Percentiles rank a stretch among this genome's conserved stretches.
Conservation (phyloP, 768 basidiomycete genomes). For the Scleroderma bovista region DNA sequence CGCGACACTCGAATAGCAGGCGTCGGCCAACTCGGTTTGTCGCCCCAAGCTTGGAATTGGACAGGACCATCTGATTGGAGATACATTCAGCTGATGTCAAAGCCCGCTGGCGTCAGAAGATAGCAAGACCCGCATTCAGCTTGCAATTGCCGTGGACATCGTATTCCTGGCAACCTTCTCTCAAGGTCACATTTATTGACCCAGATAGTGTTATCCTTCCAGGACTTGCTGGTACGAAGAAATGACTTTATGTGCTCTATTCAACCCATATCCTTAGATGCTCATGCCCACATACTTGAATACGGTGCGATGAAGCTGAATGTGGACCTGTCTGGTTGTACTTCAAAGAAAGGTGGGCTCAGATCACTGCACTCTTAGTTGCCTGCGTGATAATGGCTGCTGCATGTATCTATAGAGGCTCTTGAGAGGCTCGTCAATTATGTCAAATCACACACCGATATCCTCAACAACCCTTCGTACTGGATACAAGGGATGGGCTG, state of each 20-base stretch:
- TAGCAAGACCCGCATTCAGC: neutral
- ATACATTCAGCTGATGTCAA: conserved; percentile 17
- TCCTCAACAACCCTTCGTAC: conserved; percentile 42
- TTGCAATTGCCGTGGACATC: conserved; percentile 21
- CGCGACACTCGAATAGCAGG: conserved; percentile 41
- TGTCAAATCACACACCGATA: conserved; percentile 51
- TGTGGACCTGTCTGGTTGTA: conserved; percentile 54
- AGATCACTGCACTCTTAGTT: neutral
- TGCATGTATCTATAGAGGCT: conserved; percentile 49
- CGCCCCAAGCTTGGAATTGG: neutral
- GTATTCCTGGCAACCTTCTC: conserved; percentile 13
- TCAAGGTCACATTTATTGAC: conserved; percentile 21
- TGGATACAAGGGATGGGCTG: conserved; percentile 92
- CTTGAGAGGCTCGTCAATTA: conserved; percentile 54
- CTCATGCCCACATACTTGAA: conserved; percentile 72
- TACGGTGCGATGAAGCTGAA: conserved; percentile 64
- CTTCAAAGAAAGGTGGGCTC: conserved; percentile 53
- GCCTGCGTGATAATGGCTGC: conserved; percentile 2
- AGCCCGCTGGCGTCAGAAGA: conserved; percentile 17
- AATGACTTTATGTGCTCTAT: neutral
- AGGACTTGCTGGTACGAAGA: conserved; percentile 59
- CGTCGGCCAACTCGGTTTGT: conserved; percentile 45
- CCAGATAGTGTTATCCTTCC: conserved; percentile 54
- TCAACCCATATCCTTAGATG: conserved; percentile 40
- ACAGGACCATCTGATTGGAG: neutral